A percentile compares a stretch with the other conserved stretches of the same genome.
These are phyloP conservation scores for Leptographium procerum DNA, from an alignment of 2,329 filamentous ascomycete species.

Conservation along the genomic window DNA sequence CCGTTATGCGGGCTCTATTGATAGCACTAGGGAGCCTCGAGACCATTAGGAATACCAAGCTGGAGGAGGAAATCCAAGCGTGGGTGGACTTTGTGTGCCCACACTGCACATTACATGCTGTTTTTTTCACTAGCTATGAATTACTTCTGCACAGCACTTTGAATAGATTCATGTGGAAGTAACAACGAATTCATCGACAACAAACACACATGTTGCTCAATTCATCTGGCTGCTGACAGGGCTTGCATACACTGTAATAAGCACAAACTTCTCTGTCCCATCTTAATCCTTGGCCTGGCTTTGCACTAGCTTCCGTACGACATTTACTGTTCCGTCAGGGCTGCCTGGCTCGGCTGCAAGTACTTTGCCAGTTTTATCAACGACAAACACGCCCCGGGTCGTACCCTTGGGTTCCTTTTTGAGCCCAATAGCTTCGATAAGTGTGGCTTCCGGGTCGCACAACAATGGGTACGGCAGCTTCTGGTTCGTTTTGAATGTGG, in stretches of 20 bases:
- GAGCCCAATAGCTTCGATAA: conserved; percentile 81
- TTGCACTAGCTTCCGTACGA: conserved; percentile 59
- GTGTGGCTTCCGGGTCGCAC: conserved; percentile 62
- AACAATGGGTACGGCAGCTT: conserved; percentile 79
- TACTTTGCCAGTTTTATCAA: conserved; percentile 67
- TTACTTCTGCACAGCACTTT: not conserved
- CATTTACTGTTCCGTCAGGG: conserved; percentile 65
- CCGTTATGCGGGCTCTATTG: conserved; percentile 3
- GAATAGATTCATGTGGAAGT: not conserved
- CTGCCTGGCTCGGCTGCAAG: conserved; percentile 63
- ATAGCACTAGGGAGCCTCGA: not conserved
- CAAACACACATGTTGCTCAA: not conserved
- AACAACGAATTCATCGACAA: not conserved
- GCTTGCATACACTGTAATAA: not conserved
- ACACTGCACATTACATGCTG: not conserved
- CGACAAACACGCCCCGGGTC: conserved; percentile 74
- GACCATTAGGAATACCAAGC: not conserved
- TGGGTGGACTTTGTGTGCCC: not conserved
- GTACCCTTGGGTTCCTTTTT: conserved; percentile 70
- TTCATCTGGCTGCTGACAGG: not conserved
- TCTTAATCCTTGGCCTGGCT: not conserved
- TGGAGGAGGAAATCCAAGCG: not conserved
- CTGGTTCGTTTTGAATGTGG: conserved; percentile 84
- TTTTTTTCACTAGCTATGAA: not conserved
- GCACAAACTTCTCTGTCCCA: not conserved